phyloP scores from a whole-genome alignment of 192 early-diverging fungal genomes.

The Podila minutissima region DNA sequence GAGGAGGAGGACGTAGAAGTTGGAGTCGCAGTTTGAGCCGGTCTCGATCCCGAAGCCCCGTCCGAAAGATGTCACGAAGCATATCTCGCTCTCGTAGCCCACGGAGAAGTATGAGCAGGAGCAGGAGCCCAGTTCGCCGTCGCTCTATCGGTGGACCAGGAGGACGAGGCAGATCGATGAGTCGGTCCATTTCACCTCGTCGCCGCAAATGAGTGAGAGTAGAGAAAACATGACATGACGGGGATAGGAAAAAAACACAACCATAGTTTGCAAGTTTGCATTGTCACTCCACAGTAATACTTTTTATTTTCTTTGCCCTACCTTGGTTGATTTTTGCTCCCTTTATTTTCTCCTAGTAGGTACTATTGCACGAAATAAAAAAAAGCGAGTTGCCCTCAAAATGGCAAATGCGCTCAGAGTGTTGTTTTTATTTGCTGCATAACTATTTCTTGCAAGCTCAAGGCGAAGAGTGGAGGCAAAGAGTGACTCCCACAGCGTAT shows the following conservation, averaged over 20 bases:
- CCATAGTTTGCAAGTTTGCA: too few relatives aligned
- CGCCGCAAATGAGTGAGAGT: slow-evolving; percentile 18
- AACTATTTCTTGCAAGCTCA: slow-evolving; percentile 45
- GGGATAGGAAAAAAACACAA: too few relatives aligned
- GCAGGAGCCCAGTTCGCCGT: slow-evolving; percentile 31
- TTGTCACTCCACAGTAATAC: too few relatives aligned
- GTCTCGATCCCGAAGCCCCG: slow-evolving; percentile 5
- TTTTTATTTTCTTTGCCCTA: too few relatives aligned
- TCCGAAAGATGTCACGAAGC: not conserved
- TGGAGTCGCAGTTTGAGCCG: slow-evolving; percentile 3
- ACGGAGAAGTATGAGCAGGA: slow-evolving; percentile 23
- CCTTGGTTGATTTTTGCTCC: too few relatives aligned
- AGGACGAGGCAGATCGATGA: slow-evolving; percentile 28
- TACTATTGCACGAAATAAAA: too few relatives aligned
- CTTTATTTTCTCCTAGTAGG: too few relatives aligned
- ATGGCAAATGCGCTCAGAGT: too few relatives aligned
- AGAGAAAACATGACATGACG: too few relatives aligned
- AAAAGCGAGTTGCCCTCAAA: too few relatives aligned
- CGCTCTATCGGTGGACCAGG: slow-evolving; percentile 15
- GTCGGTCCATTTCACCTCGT: slow-evolving; percentile 33
- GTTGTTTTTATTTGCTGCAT: slow-evolving; percentile 33
- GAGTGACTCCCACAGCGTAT: too few relatives aligned
- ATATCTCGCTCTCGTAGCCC: slow-evolving; percentile 12
- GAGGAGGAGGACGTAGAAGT: not conserved
- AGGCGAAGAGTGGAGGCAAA: too few relatives aligned